Base-by-base conservation (phyloP, 1,139 yeast species). In the Lodderomyces parapsilosis region DNA sequence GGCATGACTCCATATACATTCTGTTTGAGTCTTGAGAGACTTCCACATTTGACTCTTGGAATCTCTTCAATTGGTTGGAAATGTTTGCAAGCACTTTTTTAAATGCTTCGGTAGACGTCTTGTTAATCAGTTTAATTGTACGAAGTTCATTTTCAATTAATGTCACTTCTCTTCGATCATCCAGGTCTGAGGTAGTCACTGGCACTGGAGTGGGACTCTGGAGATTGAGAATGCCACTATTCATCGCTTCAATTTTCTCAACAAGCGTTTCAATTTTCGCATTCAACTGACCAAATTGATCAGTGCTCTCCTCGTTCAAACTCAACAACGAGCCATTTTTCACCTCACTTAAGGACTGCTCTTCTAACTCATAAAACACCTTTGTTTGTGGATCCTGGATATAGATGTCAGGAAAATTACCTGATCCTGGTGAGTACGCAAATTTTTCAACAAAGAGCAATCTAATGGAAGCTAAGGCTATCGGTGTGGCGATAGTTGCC, bases 381-480 rank as follows among this genome's bases (percentile, higher is more conserved):
- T 78, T 78, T 22, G 76, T 70, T 2, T 65, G 60, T 0, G 79
- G 76, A 49, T 88, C 96, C 51, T 76, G 81, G 6, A 90, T 72
- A 55, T 87, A 86, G 27, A 93, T 79, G n/a, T 81, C 86, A 0
- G 99, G 97, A 53, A 89, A 89, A 2, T 76, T 61, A 2, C 80
- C 72, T 2, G 80, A 67, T 0, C 88, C 85, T 0, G 95, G 94
- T 0, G 93, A 77, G 56, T 85, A 88, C 1, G 94, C 89, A 65
- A 90, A 91, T 55, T 82, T 87, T 56, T 91, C 96, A 18, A 90
- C 88, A 59, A 91, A 93, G 25, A 86, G 64, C 1, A 89, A 70
- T 40, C 95, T 73, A 36, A 91, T 59, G 0, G 88, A 70, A 4
- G 88, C 84, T 52, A 83, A 74, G 0, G 83, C 70, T 2, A 80